phyloP scores from a whole-genome alignment of 805 yeast genomes.

The Komagataella ulmi region DNA sequence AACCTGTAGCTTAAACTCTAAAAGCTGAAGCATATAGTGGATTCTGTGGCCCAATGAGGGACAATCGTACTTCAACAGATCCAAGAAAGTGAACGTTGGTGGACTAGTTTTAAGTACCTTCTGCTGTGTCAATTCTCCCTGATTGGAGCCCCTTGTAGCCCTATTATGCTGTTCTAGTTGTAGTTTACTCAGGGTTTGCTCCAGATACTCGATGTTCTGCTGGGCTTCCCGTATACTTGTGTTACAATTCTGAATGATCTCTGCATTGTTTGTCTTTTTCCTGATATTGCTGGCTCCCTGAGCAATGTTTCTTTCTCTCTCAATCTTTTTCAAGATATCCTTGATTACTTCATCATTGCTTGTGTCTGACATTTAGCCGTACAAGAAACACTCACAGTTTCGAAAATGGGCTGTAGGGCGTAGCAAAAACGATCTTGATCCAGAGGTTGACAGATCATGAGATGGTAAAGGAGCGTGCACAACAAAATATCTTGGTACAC shows the following conservation, averaged over 20 bases:
- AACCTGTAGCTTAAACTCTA: constrained; percentile 86
- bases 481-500: not conserved
- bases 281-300: constrained; percentile 77
- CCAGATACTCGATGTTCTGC: constrained; percentile 79
- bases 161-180: constrained; percentile 18
- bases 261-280: constrained; percentile 63
- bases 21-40: constrained; percentile 88
- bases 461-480: not conserved
- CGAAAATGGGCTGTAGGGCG: not conserved
- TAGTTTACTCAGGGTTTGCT: constrained; percentile 59
- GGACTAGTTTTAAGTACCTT: constrained; percentile 11
- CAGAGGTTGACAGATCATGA: not conserved
- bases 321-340: constrained; percentile 81
- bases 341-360: not conserved
- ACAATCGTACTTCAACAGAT: constrained; percentile 81
- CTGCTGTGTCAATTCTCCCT: constrained; percentile 7
- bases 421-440: not conserved
- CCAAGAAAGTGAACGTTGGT: constrained; percentile 55
- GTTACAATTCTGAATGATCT: constrained; percentile 84
- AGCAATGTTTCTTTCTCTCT: constrained; percentile 77
- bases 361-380: not conserved
- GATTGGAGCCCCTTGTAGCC: not conserved
- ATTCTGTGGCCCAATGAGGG: constrained; percentile 91
- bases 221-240: constrained; percentile 85
- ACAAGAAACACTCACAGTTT: not conserved